Conservation (phyloP, 176 grass and related monocot species). For the Miscanthus lutarioriparius region DNA sequence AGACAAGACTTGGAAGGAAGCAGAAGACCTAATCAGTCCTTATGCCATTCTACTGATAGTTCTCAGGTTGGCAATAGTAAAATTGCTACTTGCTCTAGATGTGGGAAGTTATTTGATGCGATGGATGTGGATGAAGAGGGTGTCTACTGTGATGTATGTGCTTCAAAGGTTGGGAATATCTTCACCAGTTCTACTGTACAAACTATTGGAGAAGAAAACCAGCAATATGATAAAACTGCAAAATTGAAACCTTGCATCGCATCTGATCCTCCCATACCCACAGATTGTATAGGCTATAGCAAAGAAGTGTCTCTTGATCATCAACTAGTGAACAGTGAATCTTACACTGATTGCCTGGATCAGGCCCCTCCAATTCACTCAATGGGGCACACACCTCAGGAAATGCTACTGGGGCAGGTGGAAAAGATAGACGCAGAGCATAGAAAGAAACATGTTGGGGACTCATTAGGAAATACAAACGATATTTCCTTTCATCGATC, state of each 20-base stretch:
- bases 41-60: constrained; percentile 29
- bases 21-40: constrained; percentile 23
- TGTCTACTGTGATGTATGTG: constrained; percentile 57
- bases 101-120: constrained; percentile 45
- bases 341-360: constrained; percentile 17
- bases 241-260: constrained; percentile 16
- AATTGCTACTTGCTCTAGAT: constrained; percentile 54
- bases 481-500: constrained; percentile 10
- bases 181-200: constrained; percentile 5
- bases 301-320: constrained; percentile 41
- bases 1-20: constrained; percentile 31
- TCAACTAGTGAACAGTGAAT: constrained; percentile 29
- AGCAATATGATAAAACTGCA: constrained; percentile 28
- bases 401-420: constrained; percentile 41
- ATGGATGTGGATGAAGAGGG: constrained; percentile 36
- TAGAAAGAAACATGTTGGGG: constrained; percentile 15
- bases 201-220: constrained; percentile 30
- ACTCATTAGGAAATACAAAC: constrained; percentile 23
- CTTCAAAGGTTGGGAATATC: constrained; percentile 24
- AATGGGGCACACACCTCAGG: constrained; percentile 28
- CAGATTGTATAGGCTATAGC: constrained; percentile 16
- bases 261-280: constrained; percentile 5
- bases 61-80: constrained; percentile 17
- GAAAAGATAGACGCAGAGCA: constrained; percentile 19
- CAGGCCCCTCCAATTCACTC: not conserved